Evolutionary conservation across 345 rosid species (phyloP).

Genomic region (Acer campestre): DNA sequence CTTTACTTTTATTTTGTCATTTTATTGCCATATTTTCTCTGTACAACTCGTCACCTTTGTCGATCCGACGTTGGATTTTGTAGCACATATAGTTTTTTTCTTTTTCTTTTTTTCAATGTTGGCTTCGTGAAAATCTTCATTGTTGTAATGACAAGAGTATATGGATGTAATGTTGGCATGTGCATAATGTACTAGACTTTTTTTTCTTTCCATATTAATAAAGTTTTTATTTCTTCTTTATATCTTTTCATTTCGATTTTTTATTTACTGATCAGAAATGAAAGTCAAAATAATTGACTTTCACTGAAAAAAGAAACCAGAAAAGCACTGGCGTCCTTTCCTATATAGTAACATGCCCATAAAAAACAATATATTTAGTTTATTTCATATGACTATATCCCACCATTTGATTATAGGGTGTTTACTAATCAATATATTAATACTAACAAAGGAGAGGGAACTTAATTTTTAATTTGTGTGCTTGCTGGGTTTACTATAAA

Average conservation of each 20-base stretch:
- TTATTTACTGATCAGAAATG: too few species aligned
- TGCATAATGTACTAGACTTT: not conserved
- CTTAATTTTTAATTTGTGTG: too few species aligned
- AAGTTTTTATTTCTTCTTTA: not conserved
- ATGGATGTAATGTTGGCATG: not conserved
- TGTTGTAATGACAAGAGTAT: not conserved
- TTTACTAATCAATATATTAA: too few species aligned
- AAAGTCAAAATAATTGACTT: too few species aligned
- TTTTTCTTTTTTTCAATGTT: not conserved
- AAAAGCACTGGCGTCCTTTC: not conserved
- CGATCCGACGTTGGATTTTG: slow-evolving; percentile 6
- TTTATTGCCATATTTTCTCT: not conserved
- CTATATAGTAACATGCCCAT: not conserved
- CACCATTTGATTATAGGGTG: too few species aligned
- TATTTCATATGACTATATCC: too few species aligned
- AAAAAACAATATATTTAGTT: too few species aligned
- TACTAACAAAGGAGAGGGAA: too few species aligned
- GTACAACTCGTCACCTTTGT: slow-evolving; percentile 1
- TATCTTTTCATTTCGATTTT: too few species aligned
- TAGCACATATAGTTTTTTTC: not conserved
- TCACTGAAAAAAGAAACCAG: too few species aligned
- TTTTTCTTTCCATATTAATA: not conserved
- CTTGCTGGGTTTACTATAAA: too few species aligned
- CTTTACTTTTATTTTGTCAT: not conserved
- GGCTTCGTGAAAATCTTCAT: not conserved